Conservation (phyloP, 2,329 filamentous ascomycete genomes). For the Cordyceps tenuipes region DNA sequence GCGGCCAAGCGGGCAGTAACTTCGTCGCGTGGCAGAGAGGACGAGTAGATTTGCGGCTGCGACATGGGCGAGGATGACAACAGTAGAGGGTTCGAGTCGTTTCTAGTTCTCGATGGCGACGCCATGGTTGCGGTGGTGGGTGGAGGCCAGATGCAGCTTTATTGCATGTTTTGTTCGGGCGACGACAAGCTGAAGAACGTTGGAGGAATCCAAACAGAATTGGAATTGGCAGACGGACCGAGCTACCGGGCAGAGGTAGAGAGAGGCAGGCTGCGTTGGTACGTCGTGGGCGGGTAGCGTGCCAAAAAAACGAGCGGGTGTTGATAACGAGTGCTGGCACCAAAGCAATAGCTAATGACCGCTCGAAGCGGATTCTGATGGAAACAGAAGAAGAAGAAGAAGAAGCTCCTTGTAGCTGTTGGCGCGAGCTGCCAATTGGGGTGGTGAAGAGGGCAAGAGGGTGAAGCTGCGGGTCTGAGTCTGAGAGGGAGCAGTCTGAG, state of each 20-base stretch:
- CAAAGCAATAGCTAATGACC: neutral
- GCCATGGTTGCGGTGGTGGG: conserved; percentile 6
- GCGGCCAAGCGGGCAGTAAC: conserved; percentile 54
- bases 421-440: neutral
- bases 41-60: conserved; percentile 37
- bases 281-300: neutral
- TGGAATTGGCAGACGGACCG: conserved; percentile 1
- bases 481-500: neutral
- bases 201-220: neutral
- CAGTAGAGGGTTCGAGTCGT: conserved; percentile 12
- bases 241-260: neutral
- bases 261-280: too few relatives aligned
- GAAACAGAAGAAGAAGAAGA: neutral
- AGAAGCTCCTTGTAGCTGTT: neutral
- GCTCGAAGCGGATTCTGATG: neutral
- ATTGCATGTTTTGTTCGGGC: conserved; percentile 6
- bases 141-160: neutral
- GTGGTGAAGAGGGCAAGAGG: neutral
- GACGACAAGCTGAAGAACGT: neutral
- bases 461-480: conserved; percentile 2
- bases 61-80: conserved; percentile 42
- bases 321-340: neutral
- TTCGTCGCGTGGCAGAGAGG: conserved; percentile 49
- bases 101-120: conserved; percentile 10
- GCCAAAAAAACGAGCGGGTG: neutral